phyloP scores from a whole-genome alignment of 306 rosid genomes.

The Senna tora region DNA sequence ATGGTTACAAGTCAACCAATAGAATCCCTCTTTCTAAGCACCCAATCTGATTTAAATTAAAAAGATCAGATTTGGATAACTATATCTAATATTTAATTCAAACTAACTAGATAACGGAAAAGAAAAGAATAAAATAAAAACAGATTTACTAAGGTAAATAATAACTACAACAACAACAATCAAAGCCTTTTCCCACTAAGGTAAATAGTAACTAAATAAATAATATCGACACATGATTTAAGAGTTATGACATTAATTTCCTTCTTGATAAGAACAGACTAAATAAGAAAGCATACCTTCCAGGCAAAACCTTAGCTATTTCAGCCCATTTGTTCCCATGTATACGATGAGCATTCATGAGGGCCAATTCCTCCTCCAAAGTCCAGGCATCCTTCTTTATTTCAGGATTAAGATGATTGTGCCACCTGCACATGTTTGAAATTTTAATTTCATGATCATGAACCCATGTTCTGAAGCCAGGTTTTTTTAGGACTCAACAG shows the following conservation, averaged over 20 bases:
- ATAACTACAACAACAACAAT: no score
- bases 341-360: slow-evolving; percentile 82
- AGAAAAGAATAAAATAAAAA: no score
- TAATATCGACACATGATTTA: slow-evolving; percentile 11
- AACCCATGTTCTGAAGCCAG: slow-evolving; percentile 1
- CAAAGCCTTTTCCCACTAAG: no score
- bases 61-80: no score
- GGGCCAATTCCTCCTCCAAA: slow-evolving; percentile 79
- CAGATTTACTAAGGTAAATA: no score
- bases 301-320: slow-evolving; percentile 88
- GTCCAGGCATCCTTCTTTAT: slow-evolving; percentile 98
- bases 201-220: no score
- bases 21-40: no score
- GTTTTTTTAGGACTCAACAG: background rate
- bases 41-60: no score
- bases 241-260: slow-evolving; percentile 34
- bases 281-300: slow-evolving; percentile 70
- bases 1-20: no score
- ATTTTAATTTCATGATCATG: slow-evolving; percentile 1
- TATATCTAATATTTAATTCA: no score
- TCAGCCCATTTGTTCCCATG: slow-evolving; percentile 99
- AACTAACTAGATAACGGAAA: no score
- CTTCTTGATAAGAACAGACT: slow-evolving; percentile 16
- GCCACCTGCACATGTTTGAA: slow-evolving; percentile 76
- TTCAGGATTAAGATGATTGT: slow-evolving; percentile 94